These are phyloP conservation scores for Fonsecaea erecta DNA, from an alignment of 2,329 filamentous ascomycete species.

Conservation along the genomic window DNA sequence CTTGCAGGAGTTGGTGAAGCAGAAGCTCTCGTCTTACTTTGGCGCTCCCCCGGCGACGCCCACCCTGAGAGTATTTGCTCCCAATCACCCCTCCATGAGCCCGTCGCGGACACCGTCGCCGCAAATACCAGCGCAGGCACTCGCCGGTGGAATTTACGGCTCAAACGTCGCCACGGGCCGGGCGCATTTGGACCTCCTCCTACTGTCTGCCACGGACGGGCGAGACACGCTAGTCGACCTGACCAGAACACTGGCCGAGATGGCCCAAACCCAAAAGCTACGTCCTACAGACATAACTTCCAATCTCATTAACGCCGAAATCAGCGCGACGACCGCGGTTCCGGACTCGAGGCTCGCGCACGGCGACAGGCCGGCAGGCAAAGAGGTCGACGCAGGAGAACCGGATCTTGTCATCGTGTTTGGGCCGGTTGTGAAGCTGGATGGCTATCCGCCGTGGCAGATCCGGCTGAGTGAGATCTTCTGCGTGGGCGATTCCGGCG, in stretches of 20 bases:
- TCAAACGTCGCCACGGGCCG: constrained; percentile 27
- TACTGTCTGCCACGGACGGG: constrained; percentile 87
- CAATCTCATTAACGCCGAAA: constrained; percentile 86
- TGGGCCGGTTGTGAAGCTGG: constrained; percentile 77
- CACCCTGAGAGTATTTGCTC: constrained; percentile 71
- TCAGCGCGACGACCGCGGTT: constrained; percentile 61
- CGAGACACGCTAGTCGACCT: constrained; percentile 93
- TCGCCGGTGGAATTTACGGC: constrained; percentile 8
- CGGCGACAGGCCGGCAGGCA: constrained; percentile 17
- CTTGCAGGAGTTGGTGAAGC: constrained; percentile 76
- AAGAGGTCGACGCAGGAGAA: constrained; percentile 48
- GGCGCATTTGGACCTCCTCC: constrained; percentile 64
- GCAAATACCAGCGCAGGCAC: constrained; percentile 35
- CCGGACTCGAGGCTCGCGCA: constrained; percentile 17
- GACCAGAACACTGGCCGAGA: constrained; percentile 89
- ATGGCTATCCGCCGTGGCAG: constrained; percentile 97
- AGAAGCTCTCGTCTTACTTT: constrained; percentile 86
- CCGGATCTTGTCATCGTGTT: constrained; percentile 90
- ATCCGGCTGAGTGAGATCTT: constrained; percentile 94
- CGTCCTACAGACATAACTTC: constrained; percentile 78
- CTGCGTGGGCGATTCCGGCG: constrained; percentile 55
- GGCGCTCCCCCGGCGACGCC: constrained; percentile 70
- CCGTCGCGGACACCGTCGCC: constrained; percentile 25
- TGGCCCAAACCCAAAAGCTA: constrained; percentile 89
- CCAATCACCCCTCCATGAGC: constrained; percentile 58